Base-by-base conservation (phyloP, 345 rosid species). In the Sonneratia caseolaris region DNA sequence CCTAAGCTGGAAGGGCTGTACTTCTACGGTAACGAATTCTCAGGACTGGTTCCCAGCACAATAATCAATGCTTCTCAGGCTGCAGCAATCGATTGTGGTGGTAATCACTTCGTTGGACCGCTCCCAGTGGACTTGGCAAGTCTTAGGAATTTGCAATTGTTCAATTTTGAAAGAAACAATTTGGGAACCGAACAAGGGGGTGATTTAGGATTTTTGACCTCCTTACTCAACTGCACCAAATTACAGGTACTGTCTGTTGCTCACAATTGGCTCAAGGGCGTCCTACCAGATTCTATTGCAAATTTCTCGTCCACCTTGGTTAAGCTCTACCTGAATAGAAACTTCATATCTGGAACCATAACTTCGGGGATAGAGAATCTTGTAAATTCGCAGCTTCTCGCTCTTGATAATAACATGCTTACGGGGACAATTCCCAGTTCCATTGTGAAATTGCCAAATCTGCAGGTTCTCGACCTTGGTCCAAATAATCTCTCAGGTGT, bases 151-250 rank as follows among this genome's bases (percentile, higher is more conserved):
- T 55, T 76, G 53, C 27, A 66, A 36, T n/a, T 66, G 5, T 43
- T 40, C 7, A 42, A 38, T 45, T 35, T 62, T 6, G 37, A 9
- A 3, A 45, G 6, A 14, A 76, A 76, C 61, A 10, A 19, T 55
- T 68, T 55, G 12, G 79, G 68, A 71, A 47, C 45, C 3, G 51
- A 37, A 7, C 51, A 48, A 36, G 69, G 35, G 32, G 32, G 22
- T 64, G 79, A 76, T 45, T 45, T 76, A 2, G 43, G 57, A 21
- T 76, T 76, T 45, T 13, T 76, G 13, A 37, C 43, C 32, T 76
- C 75, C 27, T 37, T 76, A 12, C 38, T 22, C 36, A 76, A 71
- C 48, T 24, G 36, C 68, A 76, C 75, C 37, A 42, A 45, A 7
- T 56, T 56, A 38, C 37, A n/a, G 14, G 10, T 10, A 0, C 16